phyloP scores from a whole-genome alignment of 208 protist species.

The Trypanosoma conorhini region DNA sequence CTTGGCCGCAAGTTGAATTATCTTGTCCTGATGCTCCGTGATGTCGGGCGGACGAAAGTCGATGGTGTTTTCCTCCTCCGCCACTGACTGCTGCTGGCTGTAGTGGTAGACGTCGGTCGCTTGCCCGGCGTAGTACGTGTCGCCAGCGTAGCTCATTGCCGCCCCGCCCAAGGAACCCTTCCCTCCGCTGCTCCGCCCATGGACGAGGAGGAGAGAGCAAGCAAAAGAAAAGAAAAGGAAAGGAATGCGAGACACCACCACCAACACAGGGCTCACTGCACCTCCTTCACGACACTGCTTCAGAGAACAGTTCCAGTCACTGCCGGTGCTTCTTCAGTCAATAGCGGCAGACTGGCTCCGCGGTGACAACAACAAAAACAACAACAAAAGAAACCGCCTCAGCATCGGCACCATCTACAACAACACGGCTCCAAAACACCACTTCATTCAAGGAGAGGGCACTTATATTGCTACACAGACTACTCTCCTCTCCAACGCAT shows the following conservation, averaged over 20 bases:
- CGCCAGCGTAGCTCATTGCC: slow-evolving; percentile 18
- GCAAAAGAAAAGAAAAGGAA: not conserved
- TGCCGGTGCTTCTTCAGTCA: not conserved
- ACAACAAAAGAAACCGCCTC: not conserved
- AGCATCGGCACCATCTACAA: not conserved
- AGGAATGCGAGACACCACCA: not conserved
- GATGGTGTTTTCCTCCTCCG: slow-evolving; percentile 29
- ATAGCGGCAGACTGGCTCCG: not conserved
- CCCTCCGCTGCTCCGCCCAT: not conserved
- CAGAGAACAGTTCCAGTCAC: not conserved
- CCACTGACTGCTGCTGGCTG: slow-evolving; percentile 13
- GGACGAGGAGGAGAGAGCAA: not conserved
- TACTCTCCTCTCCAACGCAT: not conserved
- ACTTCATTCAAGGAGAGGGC: not conserved
- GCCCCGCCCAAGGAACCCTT: not conserved
- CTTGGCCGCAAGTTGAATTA: slow-evolving; percentile 81
- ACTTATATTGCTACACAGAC: not conserved
- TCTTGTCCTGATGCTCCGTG: slow-evolving; percentile 72
- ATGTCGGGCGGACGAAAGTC: slow-evolving; percentile 56
- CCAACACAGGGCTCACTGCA: not conserved
- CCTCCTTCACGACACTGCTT: not conserved
- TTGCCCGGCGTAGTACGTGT: slow-evolving; percentile 17
- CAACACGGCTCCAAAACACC: not conserved
- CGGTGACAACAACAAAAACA: not conserved
- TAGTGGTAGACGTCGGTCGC: slow-evolving; percentile 14